phyloP scores from a whole-genome alignment of 2,329 filamentous ascomycete genomes.

The Xylaria sp. region DNA sequence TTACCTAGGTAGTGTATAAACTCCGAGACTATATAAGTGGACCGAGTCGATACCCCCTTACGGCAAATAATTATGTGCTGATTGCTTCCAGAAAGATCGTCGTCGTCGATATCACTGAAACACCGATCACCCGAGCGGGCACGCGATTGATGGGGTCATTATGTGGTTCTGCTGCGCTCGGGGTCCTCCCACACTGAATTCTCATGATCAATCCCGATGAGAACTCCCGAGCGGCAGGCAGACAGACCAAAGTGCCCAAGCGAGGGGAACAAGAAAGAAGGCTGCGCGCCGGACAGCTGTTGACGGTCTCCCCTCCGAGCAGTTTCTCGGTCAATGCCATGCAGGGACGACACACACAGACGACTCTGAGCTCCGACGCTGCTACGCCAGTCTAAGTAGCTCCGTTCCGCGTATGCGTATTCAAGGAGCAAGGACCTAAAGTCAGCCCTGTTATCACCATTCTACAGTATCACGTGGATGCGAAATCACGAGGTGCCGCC shows the following conservation, averaged over 20 bases:
- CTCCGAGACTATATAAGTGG: background rate
- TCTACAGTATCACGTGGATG: background rate
- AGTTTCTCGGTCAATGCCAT: background rate
- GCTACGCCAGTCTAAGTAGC: background rate
- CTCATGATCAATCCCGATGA: too few species aligned
- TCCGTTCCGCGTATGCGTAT: background rate
- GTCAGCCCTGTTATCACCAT: background rate
- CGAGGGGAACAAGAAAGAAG: background rate
- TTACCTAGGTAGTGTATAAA: background rate
- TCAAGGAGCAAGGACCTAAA: background rate
- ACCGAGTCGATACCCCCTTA: background rate
- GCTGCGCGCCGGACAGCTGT: slow-evolving; percentile 8
- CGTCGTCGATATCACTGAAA: slow-evolving; percentile 12
- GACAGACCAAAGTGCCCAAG: background rate
- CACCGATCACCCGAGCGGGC: background rate
- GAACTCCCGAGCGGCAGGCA: too few species aligned
- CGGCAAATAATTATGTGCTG: background rate
- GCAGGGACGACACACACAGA: slow-evolving; percentile 5
- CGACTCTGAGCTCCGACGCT: background rate
- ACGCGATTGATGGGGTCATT: background rate
- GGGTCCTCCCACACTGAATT: background rate
- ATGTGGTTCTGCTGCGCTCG: background rate
- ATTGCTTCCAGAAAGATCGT: slow-evolving; percentile 5
- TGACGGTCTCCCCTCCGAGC: background rate
- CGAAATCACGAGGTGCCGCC: background rate